Base-by-base conservation (phyloP, 2,329 filamentous ascomycete species). In the Pseudogymnoascus sp. region DNA sequence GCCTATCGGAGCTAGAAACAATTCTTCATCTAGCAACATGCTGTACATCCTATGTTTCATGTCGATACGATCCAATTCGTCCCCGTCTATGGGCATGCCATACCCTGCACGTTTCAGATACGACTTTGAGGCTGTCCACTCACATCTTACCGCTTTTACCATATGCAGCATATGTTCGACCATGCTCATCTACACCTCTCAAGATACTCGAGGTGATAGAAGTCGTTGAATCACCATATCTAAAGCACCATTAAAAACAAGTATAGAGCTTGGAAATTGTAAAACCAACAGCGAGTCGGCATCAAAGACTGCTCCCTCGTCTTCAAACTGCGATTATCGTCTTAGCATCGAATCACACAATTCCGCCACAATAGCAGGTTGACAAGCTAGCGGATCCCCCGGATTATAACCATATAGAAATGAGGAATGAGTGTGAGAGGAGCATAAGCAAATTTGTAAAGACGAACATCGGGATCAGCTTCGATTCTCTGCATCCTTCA, bases 21-120 rank as follows among this genome's bases (percentile, higher is more conserved):
- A 65, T 3, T 69, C 68, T 2, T 50, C 42, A 10, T 50, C 42
- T 50, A 50, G 21, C 42, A 73, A 37, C 5, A 71, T 71, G 25
- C 66, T 71, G 65, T 75, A 76, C 63, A 76, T 75, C 5, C 70
- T 69, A 65, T 78, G 76, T 12, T 72, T 72, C 69, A 78, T 71
- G 64, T 78, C 75, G 18, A 78, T 77, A 8, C 77, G 71, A 61
- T 78, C 76, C 21, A 78, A 69, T 63, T 78, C 77, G 8, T 67
- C 66, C 46, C 76, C 75, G 44, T 78, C 76, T 70, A 77, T 78
- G 11, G 76, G 77, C 16, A 78, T 66, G 3, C 74, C 74, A 65
- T 77, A 76, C 62, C 77, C 75, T 76, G 59, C 14, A 25, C 11
- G 6, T 50, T 21, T 50, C 12, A 50, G 42, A 25, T 8, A 5